These are phyloP conservation scores for Hypoxylon rickii DNA, from an alignment of 495 filamentous ascomycete species.

Conservation along the genomic window DNA sequence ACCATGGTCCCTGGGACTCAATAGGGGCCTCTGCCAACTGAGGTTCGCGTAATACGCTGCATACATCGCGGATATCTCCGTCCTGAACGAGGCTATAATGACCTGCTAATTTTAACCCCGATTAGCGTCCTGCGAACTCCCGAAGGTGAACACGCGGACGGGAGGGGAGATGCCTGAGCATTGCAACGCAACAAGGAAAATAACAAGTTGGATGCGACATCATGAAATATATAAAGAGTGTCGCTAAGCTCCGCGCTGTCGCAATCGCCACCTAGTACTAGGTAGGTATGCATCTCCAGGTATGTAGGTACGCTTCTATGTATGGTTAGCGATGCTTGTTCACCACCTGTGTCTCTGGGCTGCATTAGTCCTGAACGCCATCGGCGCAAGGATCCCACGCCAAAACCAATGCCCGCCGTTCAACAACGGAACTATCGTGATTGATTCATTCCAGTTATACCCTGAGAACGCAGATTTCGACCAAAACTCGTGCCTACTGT, in stretches of 20 bases:
- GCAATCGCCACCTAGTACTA: no score
- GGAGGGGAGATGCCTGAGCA: not conserved
- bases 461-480: conserved; percentile 47
- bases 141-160: conserved; percentile 6
- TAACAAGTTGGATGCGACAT: not conserved
- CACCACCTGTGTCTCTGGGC: conserved; percentile 6
- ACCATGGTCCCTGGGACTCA: no score
- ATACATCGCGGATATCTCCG: not conserved
- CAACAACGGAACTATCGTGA: conserved; percentile 34
- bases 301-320: no score
- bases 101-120: conserved; percentile 1
- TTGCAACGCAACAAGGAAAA: conserved; percentile 10
- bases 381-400: not conserved
- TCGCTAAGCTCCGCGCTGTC: no score
- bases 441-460: conserved; percentile 43
- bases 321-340: conserved; percentile 8
- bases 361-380: conserved; percentile 3
- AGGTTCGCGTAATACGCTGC: no score
- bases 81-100: no score
- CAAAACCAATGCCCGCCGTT: conserved; percentile 35
- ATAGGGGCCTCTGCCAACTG: no score
- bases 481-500: conserved; percentile 35
- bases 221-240: conserved; percentile 18
- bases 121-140: conserved; percentile 3
- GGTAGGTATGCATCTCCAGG: no score